Evolutionary conservation across 371 early-diverging fungal genomes (phyloP), one percentile per base, ranked within the genome.

Genomic region (Rhizopus stolonifer): DNA sequence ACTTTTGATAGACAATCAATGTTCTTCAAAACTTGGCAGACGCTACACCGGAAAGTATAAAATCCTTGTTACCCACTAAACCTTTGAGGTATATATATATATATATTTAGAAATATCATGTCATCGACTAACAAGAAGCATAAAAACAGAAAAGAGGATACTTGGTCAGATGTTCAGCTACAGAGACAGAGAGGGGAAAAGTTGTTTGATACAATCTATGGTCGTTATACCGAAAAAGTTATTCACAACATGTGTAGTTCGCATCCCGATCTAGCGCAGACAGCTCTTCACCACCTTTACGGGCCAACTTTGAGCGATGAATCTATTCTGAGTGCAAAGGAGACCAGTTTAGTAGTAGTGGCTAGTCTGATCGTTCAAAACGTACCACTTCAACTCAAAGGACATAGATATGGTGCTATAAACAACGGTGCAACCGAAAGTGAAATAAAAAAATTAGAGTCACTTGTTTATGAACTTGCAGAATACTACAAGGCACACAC

Each of bases 161-260:
- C 58, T 19, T 95, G 96, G 96, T 89, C 92, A 64, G 92, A 94
- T 66, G 82, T 88, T 26, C 46, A 87, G 11, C 71, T 71, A 25
- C 73, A 90, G 46, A 66, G 93, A 11, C 83, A 86, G 25, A 69
- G 78, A 6, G 86, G 74, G 18, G 56, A 34, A 38, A 23, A 33
- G 1, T 47, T 74, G 8, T 74, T 74, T 54, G 60, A 56, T 13
- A 60, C 40, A 19, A 70, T 70, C 1, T 74, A 74, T 43, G 64
- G 62, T 9, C 58, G 64, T 6, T 66, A 74, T 40, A 56, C 65
- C 0, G 49, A 65, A 17, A 65, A 60, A 44, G 68, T 74, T 13
- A 44, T 57, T 25, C 40, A 63, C 11, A 54, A 60, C 8, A 67
- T 74, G 70, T 24, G 50, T n/a, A 42, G 34, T n/a, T 34, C 57